Evolutionary conservation across 1,284 basidiomycete species (phyloP).

Genomic region (Pisolithus thermaeus): DNA sequence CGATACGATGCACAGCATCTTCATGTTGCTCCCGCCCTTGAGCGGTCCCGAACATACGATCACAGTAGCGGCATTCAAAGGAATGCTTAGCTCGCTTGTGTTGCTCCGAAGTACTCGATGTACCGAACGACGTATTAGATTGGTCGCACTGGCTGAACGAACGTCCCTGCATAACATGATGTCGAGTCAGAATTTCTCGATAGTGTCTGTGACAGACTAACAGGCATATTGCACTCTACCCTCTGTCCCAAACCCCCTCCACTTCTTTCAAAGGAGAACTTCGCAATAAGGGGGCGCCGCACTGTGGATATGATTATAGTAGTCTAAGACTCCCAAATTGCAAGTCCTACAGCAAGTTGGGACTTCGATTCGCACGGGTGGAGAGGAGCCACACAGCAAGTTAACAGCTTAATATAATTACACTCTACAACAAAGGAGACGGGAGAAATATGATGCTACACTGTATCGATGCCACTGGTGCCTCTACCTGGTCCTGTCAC

Average conservation of each 20-base stretch:
- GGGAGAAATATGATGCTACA: neutral
- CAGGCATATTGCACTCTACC: neutral
- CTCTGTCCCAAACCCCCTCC: no score
- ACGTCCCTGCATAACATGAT: no score
- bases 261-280: no score
- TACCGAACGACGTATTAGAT: neutral
- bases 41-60: slow-evolving; percentile 10
- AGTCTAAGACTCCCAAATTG: no score
- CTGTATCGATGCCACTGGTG: neutral
- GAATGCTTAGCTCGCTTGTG: neutral
- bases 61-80: slow-evolving; percentile 8
- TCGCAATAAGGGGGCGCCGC: no score
- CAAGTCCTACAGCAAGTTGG: no score
- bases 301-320: no score
- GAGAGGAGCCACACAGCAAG: no score
- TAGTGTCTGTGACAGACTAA: neutral
- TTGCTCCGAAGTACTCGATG: neutral
- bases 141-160: neutral
- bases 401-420: no score
- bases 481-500: neutral
- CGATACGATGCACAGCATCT: slow-evolving; percentile 4
- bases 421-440: neutral
- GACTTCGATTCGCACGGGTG: no score
- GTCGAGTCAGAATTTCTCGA: no score
- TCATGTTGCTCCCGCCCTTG: slow-evolving; percentile 10